A percentile compares a stretch with the other conserved stretches of the same genome.
Conservation (phyloP, 768 basidiomycete species). For the Kondoa malvinella region DNA sequence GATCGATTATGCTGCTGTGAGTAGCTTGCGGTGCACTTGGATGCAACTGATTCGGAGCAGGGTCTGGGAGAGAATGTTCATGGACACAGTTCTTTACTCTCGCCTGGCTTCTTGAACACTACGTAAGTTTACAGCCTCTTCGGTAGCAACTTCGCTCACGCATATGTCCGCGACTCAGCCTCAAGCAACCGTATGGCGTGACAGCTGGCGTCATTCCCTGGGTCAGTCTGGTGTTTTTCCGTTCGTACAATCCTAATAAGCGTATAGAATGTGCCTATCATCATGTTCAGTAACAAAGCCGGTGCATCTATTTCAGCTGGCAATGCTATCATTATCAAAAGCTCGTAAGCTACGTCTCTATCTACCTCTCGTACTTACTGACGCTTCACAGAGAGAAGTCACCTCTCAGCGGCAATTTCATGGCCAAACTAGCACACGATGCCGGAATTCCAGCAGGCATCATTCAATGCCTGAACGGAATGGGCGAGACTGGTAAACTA, state of each 20-base stretch:
- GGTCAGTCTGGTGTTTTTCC: background rate
- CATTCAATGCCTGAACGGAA: slow-evolving; percentile 21
- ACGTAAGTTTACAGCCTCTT: no score
- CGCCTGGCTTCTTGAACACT: background rate
- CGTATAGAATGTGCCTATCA: slow-evolving; percentile 21
- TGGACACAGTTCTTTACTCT: background rate
- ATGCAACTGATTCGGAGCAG: background rate
- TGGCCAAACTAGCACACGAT: slow-evolving; percentile 16
- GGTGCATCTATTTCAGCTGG: slow-evolving; percentile 21
- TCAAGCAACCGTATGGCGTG: slow-evolving; percentile 19
- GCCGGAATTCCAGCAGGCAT: slow-evolving; percentile 25
- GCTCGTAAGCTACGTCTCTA: background rate
- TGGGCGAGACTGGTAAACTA: slow-evolving; percentile 17
- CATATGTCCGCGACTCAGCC: no score
- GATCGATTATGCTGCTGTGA: background rate
- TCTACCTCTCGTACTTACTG: background rate
- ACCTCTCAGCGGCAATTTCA: background rate
- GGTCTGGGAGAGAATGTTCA: slow-evolving; percentile 3
- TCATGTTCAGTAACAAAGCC: slow-evolving; percentile 18
- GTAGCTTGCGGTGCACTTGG: background rate
- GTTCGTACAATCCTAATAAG: background rate
- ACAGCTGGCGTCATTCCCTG: slow-evolving; percentile 6
- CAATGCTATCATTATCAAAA: slow-evolving; percentile 25
- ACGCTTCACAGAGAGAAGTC: slow-evolving; percentile 13
- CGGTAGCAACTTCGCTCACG: no score